Conservation (phyloP, 2,329 filamentous ascomycete genomes). For the Microsporum canis region DNA sequence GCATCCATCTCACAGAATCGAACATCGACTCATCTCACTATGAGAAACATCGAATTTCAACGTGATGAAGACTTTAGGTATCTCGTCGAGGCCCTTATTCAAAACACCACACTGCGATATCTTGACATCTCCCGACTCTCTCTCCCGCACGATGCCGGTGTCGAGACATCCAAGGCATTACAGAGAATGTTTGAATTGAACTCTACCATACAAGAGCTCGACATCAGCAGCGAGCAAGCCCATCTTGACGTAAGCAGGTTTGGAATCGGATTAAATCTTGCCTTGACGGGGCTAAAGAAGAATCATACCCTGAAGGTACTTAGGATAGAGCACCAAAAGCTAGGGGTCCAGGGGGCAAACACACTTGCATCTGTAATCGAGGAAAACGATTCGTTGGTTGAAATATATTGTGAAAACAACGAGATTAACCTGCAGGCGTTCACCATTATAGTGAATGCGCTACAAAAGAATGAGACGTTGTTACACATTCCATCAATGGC, state of each 20-base stretch:
- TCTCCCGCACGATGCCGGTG: slow-evolving; percentile 55
- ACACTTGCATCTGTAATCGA: slow-evolving; percentile 58
- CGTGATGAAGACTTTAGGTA: slow-evolving; percentile 53
- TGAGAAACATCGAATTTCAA: slow-evolving; percentile 58
- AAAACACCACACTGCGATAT: slow-evolving; percentile 52
- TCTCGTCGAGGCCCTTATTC: slow-evolving; percentile 49
- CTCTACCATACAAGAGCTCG: slow-evolving; percentile 52
- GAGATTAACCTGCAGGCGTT: slow-evolving; percentile 60
- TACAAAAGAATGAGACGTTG: slow-evolving; percentile 54
- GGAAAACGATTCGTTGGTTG: slow-evolving; percentile 49
- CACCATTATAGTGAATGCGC: slow-evolving; percentile 55
- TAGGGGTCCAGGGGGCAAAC: slow-evolving; percentile 58
- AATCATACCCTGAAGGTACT: slow-evolving; percentile 53
- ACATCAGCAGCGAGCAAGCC: slow-evolving; percentile 61
- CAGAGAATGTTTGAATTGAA: slow-evolving; percentile 57
- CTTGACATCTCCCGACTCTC: slow-evolving; percentile 61
- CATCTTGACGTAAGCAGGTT: slow-evolving; percentile 59
- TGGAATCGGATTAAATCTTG: slow-evolving; percentile 56
- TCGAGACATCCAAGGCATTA: slow-evolving; percentile 54
- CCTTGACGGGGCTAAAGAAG: slow-evolving; percentile 51
- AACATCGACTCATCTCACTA: slow-evolving; percentile 52
- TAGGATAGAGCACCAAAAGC: slow-evolving; percentile 56
- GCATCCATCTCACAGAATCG: slow-evolving; percentile 39
- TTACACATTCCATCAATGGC: slow-evolving; percentile 53
- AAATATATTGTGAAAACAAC: slow-evolving; percentile 62